Evolutionary conservation across 768 basidiomycete genomes (phyloP), one percentile per base, ranked within the genome.

Genomic region (Amylocystis lapponica): DNA sequence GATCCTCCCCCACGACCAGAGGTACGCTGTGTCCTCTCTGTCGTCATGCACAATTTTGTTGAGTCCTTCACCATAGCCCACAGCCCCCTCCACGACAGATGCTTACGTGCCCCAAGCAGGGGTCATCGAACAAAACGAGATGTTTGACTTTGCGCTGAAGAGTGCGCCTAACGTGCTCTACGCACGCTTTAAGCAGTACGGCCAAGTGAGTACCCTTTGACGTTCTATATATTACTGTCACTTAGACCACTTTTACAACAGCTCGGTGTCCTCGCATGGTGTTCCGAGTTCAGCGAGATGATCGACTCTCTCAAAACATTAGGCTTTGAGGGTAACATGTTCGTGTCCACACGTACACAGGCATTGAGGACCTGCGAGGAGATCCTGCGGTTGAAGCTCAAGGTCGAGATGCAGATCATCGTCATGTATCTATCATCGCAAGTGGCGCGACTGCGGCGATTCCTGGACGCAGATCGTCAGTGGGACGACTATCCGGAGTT

Each of bases 371-470:
- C 84, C 29, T 91, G 89, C 62, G 76, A 83, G 58, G 83, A 89
- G 17, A 66, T 90, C 47, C 69, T 91, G 29, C 75, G 75, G 55
- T 68, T 87, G 49, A 73, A 72, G 50, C 74, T 89, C 46, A 83
- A 89, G 19, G 73, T 91, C 59, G 81, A 81, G 67, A 90, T 90
- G 87, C 89, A 91, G 67, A 83, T 91, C 56, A 83, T 91, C 55
- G 70, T 86, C 42, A 76, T 91, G 73, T 89, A 85, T 64, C 75
- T 91, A 32, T 83, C 80, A n/a, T 82, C 85, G 19, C 87, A 89
- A 65, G 79, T 91, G 39, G 72, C 78, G 41, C 75, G 88, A 47
- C 66, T 91, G 31, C 76, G 88, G 46, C 76, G 86, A 47, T 91
- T 90, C 66, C 71, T 91, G 38, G 88, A 89, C 57, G 77, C 77